Evolutionary conservation across 75 land plant species (phyloP), one percentile per base, ranked within the genome.

Genomic region (Pinus tabuliformis): DNA sequence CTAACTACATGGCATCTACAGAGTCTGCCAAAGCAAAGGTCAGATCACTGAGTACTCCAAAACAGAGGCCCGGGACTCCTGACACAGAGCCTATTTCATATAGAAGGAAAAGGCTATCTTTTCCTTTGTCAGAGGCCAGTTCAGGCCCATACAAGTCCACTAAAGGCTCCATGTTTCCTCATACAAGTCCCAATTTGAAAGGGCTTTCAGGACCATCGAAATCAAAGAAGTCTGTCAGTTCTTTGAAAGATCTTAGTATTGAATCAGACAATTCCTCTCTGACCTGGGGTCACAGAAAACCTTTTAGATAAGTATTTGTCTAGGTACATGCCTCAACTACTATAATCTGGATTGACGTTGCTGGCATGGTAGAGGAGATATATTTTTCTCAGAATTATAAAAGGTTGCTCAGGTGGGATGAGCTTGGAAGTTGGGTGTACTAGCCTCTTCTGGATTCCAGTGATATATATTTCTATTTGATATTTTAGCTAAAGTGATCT

Each of bases 41-140:
- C 62, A 60, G 62, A 60, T 18, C 62, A 20, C 62, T 78, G 61
- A 89, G 92, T 79, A 85, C 86, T 16, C 90, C 94, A 6, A 89
- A 81, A 74, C 80, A 85, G 75, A 81, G 54, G 54, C 54, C 54
- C 2, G 54, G 54, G 54, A 49, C 54, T 49, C 12, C 54, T 49
- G 54, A 49, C 54, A 49, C 54, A 49, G 54, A 49, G 11, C 2
- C 54, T 49, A 49, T 9, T 9, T 49, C 54, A 49, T 0, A 49
- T 9, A 49, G 54, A 49, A 49, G 54, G 54, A 49, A 49, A 49
- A 49, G 92, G 57, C 72, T 81, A 59, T 58, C 57, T 71, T 77
- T n/a, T 73, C 30, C 75, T 30, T 56, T 62, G 14, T 26, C 6
- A 18, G 58, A 56, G 15, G 42, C 37, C 26, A 72, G 24, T 39